Percentiles rank a stretch among this genome's conserved stretches.
Conservation (phyloP, 495 filamentous ascomycete genomes). For the Acidiella bohemica region DNA sequence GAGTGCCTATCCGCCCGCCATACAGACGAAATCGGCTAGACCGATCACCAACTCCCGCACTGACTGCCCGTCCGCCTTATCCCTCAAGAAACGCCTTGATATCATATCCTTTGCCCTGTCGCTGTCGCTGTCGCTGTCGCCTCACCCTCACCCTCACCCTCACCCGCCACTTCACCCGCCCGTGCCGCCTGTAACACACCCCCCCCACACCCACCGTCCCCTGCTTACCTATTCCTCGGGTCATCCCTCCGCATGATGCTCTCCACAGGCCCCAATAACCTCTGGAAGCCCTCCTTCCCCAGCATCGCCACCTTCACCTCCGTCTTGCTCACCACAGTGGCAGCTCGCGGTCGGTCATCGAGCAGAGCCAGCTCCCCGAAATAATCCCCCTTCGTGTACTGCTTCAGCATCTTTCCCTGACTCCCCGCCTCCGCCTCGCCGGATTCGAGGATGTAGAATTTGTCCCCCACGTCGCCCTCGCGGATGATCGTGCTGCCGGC, state of each 20-base stretch:
- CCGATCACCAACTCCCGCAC: no score
- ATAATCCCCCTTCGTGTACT: conserved; percentile 83
- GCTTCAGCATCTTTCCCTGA: conserved; percentile 47
- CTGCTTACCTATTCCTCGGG: conserved; percentile 31
- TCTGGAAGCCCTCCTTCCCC: conserved; percentile 88
- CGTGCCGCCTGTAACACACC: no score
- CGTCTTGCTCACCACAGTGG: conserved; percentile 66
- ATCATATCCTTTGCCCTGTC: no score
- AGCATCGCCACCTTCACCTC: conserved; percentile 90
- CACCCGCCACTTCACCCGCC: no score
- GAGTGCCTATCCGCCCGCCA: no score
- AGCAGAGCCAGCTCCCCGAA: conserved; percentile 90
- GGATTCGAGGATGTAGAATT: conserved; percentile 82
- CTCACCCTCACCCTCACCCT: no score
- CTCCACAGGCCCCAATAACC: conserved; percentile 83
- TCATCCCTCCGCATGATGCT: conserved; percentile 85
- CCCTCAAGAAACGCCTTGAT: no score
- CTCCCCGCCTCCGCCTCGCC: conserved; percentile 70
- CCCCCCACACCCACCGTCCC: no score
- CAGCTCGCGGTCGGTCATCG: conserved; percentile 88
- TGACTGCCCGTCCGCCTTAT: no score
- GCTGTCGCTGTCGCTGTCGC: no score
- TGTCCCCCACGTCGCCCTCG: conserved; percentile 82
- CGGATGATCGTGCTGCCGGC: conserved; percentile 70
- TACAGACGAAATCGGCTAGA: no score